These are phyloP conservation scores for Torrubiella hemipterigena DNA, from an alignment of 2,329 filamentous ascomycete genomes.

Conservation along the genomic window DNA sequence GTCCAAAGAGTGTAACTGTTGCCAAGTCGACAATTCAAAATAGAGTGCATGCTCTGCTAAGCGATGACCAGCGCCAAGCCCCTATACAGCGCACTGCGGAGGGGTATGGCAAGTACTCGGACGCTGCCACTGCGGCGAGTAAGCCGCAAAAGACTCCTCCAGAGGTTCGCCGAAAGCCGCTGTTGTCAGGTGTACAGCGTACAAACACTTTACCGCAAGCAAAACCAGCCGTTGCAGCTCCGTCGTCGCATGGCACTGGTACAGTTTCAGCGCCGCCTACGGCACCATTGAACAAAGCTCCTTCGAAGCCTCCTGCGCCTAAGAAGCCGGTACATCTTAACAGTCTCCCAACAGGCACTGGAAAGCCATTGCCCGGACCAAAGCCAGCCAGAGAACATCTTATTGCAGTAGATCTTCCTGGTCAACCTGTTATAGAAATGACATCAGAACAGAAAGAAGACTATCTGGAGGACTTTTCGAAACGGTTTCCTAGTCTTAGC, in stretches of 20 bases:
- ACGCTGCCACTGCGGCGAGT: slow-evolving; percentile 26
- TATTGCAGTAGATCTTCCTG: slow-evolving; percentile 32
- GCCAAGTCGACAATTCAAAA: slow-evolving; percentile 78
- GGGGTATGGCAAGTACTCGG: slow-evolving; percentile 82
- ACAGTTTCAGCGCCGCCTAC: slow-evolving; percentile 10
- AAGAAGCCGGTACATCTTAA: slow-evolving; percentile 52
- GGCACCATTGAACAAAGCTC: slow-evolving; percentile 11
- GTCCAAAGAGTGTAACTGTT: slow-evolving; percentile 44
- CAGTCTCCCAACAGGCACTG: slow-evolving; percentile 32
- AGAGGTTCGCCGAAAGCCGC: slow-evolving; percentile 39
- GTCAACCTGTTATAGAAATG: slow-evolving; percentile 41
- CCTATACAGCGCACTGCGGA: slow-evolving; percentile 61
- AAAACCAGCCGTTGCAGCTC: slow-evolving; percentile 8
- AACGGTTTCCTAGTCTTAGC: slow-evolving; percentile 74
- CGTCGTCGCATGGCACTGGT: slow-evolving; percentile 3
- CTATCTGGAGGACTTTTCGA: slow-evolving; percentile 60
- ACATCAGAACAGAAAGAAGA: slow-evolving; percentile 49
- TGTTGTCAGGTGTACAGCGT: slow-evolving; percentile 20
- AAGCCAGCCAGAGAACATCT: slow-evolving; percentile 21
- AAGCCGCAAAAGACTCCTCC: slow-evolving; percentile 27
- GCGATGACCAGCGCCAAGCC: slow-evolving; percentile 55
- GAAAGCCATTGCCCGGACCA: slow-evolving; percentile 21
- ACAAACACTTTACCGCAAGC: slow-evolving; percentile 14
- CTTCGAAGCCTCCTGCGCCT: slow-evolving; percentile 38
- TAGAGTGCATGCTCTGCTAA: slow-evolving; percentile 74